These are phyloP conservation scores for Clavispora asparagi DNA, from an alignment of 805 yeast species.

Conservation along the genomic window DNA sequence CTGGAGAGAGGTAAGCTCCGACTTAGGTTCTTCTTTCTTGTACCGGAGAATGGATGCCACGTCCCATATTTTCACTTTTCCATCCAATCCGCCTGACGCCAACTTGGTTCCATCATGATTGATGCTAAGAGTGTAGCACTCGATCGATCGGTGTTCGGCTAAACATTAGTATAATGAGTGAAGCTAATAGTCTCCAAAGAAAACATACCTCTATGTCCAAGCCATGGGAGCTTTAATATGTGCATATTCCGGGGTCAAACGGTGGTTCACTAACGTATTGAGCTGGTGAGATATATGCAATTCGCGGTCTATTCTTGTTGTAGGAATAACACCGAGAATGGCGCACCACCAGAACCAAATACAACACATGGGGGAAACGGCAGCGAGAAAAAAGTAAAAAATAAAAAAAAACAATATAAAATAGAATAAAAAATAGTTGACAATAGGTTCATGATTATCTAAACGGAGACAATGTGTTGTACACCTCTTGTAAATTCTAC, in stretches of 20 bases:
- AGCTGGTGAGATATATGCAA: neutral
- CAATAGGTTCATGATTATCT: no score
- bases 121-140: slow-evolving; percentile 78
- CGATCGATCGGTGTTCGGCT: slow-evolving; percentile 78
- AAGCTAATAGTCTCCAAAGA: neutral
- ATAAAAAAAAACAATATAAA: neutral
- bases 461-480: no score
- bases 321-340: neutral
- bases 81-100: slow-evolving; percentile 92
- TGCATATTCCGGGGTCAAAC: slow-evolving; percentile 20
- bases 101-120: slow-evolving; percentile 77
- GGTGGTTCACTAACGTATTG: neutral
- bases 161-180: slow-evolving; percentile 14
- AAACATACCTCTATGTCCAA: slow-evolving; percentile 38
- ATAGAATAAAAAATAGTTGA: neutral
- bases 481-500: no score
- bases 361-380: neutral
- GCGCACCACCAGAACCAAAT: neutral
- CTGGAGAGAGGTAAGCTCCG: neutral
- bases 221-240: slow-evolving; percentile 41
- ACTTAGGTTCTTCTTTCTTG: slow-evolving; percentile 11
- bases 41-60: slow-evolving; percentile 48
- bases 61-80: slow-evolving; percentile 89
- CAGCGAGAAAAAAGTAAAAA: no score
- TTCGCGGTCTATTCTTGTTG: neutral